phyloP scores from a whole-genome alignment of 1,284 basidiomycete genomes.

The Moesziomyces sp. region DNA sequence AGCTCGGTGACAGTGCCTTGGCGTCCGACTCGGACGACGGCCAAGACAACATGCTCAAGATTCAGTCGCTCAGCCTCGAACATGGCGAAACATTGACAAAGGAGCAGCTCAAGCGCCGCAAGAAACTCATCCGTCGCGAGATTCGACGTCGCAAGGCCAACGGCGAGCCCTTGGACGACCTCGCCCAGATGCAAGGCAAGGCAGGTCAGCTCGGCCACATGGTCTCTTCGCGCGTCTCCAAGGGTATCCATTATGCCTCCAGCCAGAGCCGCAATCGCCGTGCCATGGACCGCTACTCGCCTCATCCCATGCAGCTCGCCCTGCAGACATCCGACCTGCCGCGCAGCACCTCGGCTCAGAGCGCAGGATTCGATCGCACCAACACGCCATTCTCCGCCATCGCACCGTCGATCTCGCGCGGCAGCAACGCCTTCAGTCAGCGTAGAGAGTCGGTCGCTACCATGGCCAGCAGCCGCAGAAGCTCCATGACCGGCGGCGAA shows the following conservation, averaged over 20 bases:
- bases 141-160: conserved; percentile 45
- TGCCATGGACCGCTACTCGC: conserved; percentile 61
- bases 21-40: conserved; percentile 23
- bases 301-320: conserved; percentile 27
- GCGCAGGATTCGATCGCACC: conserved; percentile 11
- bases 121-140: conserved; percentile 51
- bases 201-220: conserved; percentile 32
- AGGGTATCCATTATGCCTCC: conserved; percentile 55
- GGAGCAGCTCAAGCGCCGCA: conserved; percentile 41
- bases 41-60: conserved; percentile 20
- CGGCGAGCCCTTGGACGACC: conserved; percentile 37
- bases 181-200: conserved; percentile 27
- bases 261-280: conserved; percentile 56
- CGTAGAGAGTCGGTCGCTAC: conserved; percentile 42
- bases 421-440: conserved; percentile 18
- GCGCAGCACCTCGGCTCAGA: conserved; percentile 18
- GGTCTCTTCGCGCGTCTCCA: conserved; percentile 43
- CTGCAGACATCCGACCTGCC: conserved; percentile 33
- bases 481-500: conserved; percentile 27
- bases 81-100: conserved; percentile 56
- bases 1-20: conserved; percentile 24
- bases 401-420: conserved; percentile 28
- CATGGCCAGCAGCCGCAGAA: conserved; percentile 34
- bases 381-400: conserved; percentile 23
- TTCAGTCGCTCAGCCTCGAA: conserved; percentile 35